These are phyloP conservation scores for Fusarium caatingaense DNA, from an alignment of 2,329 filamentous ascomycete genomes.

Conservation along the genomic window DNA sequence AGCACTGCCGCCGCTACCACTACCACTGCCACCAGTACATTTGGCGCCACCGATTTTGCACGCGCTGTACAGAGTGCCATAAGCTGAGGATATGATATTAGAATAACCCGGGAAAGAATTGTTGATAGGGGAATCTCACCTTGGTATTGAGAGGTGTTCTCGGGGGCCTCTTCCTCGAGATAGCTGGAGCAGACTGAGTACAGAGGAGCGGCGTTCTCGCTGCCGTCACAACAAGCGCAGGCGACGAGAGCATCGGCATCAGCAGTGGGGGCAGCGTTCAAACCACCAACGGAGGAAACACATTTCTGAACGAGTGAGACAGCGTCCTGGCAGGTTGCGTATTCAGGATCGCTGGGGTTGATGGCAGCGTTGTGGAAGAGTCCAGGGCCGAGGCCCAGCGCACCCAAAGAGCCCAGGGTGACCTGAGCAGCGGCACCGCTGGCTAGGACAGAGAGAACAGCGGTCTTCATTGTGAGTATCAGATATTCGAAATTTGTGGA, in stretches of 20 bases:
- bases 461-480: constrained; percentile 41
- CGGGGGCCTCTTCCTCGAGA: constrained; percentile 40
- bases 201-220: constrained; percentile 37
- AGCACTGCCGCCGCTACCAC: not conserved
- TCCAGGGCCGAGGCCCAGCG: constrained; percentile 29
- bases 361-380: constrained; percentile 42
- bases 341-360: constrained; percentile 42
- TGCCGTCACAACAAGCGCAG: constrained; percentile 48
- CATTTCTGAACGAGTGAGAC: constrained; percentile 40
- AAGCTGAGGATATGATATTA: constrained; percentile 40
- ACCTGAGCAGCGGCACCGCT: constrained; percentile 45
- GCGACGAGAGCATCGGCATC: constrained; percentile 37
- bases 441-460: constrained; percentile 40
- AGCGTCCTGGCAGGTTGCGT: constrained; percentile 40
- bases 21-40: constrained; percentile 16
- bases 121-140: constrained; percentile 32
- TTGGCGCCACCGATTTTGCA: constrained; percentile 31
- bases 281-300: constrained; percentile 41
- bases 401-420: constrained; percentile 35
- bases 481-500: not conserved
- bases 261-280: constrained; percentile 39
- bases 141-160: constrained; percentile 38
- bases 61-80: constrained; percentile 42
- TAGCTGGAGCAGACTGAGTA: constrained; percentile 49
- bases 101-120: not conserved